These are phyloP conservation scores for Tulasnella sp. DNA, from an alignment of 768 basidiomycete species.

Conservation along the genomic window DNA sequence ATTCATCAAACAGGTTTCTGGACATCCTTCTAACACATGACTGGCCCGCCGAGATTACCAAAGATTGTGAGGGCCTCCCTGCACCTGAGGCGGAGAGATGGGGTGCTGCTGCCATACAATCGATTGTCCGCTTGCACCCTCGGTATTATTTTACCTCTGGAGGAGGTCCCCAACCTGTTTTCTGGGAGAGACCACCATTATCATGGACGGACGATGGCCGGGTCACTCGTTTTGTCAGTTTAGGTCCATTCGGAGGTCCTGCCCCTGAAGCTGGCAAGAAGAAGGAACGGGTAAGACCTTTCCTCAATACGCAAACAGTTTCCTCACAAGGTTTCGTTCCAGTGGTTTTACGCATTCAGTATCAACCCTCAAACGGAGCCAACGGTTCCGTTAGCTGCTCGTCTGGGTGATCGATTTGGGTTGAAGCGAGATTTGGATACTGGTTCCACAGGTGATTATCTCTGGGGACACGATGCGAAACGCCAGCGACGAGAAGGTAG, in stretches of 20 bases:
- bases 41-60: constrained; percentile 57
- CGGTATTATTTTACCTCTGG: constrained; percentile 75
- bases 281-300: constrained; percentile 64
- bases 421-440: constrained; percentile 20
- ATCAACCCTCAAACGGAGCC: constrained; percentile 44
- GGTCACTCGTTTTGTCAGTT: constrained; percentile 66
- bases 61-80: constrained; percentile 43
- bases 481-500: constrained; percentile 24
- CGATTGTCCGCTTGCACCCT: constrained; percentile 40
- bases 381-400: no score
- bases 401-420: no score
- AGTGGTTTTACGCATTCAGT: constrained; percentile 98
- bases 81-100: constrained; percentile 30
- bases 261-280: constrained; percentile 40
- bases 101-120: constrained; percentile 45
- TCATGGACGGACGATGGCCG: constrained; percentile 57
- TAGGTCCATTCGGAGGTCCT: constrained; percentile 72
- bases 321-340: not conserved
- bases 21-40: constrained; percentile 74
- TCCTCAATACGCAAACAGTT: not conserved
- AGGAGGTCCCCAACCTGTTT: constrained; percentile 52
- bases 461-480: constrained; percentile 25
- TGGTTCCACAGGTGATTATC: not conserved
- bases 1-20: constrained; percentile 36
- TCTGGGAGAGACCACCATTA: constrained; percentile 95